Evolutionary conservation across 177 flowering plant genomes (phyloP).

Genomic region (Vitis hybrid): DNA sequence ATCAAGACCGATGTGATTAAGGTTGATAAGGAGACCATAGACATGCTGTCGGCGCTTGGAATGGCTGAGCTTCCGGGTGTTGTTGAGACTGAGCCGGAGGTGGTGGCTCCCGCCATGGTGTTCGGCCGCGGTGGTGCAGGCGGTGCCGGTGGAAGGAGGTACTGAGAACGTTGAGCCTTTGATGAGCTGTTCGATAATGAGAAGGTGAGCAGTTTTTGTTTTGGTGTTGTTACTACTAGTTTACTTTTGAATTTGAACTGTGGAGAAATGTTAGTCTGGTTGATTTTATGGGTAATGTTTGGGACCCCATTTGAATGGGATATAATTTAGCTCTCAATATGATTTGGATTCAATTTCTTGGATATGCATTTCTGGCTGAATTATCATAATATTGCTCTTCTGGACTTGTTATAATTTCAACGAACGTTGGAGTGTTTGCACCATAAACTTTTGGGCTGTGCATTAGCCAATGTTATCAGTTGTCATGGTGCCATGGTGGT

Average conservation of each 20-base stretch:
- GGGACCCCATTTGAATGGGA: no score
- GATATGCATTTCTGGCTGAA: no score
- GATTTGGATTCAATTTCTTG: no score
- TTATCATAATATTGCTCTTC: no score
- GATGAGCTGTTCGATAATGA: background rate
- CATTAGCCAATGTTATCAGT: no score
- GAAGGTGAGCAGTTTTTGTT: background rate
- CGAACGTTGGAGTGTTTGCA: no score
- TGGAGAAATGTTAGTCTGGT: no score
- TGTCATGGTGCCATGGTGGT: no score
- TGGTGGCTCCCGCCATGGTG: background rate
- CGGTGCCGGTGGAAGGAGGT: slow-evolving; percentile 14
- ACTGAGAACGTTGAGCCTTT: background rate
- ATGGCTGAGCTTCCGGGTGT: slow-evolving; percentile 47
- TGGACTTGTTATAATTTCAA: no score
- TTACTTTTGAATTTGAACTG: background rate
- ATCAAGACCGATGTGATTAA: slow-evolving; percentile 36
- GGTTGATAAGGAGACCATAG: slow-evolving; percentile 53
- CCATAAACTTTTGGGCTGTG: no score
- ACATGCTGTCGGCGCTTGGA: slow-evolving; percentile 50
- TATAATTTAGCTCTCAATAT: no score
- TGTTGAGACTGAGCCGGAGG: slow-evolving; percentile 16
- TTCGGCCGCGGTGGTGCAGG: slow-evolving; percentile 10
- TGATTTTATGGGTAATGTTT: no score
- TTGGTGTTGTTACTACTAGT: background rate